Percentiles rank a stretch among this genome's conserved stretches.
These are phyloP conservation scores for Rhynchospora tenuis DNA, from an alignment of 176 grass and related monocot genomes.

Conservation along the genomic window DNA sequence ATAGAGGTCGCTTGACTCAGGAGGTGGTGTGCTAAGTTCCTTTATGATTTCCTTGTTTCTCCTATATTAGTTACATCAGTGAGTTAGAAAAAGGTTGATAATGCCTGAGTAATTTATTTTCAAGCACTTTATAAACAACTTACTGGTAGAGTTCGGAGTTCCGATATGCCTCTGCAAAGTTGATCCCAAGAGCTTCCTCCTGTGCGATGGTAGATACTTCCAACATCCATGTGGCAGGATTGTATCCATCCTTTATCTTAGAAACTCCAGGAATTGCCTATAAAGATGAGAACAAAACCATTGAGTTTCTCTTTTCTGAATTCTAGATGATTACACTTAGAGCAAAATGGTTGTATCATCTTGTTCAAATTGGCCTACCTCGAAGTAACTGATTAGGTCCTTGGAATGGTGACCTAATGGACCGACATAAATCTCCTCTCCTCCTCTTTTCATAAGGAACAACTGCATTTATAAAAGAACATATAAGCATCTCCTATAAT, in stretches of 20 bases:
- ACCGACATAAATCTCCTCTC: constrained; percentile 61
- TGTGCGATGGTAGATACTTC: constrained; percentile 57
- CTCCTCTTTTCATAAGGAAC: constrained; percentile 63
- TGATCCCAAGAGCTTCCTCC: constrained; percentile 38
- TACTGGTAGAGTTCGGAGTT: constrained; percentile 59
- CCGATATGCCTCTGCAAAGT: constrained; percentile 40
- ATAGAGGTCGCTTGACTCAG: constrained; percentile 41
- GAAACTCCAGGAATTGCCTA: constrained; percentile 48
- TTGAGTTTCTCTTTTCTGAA: background rate
- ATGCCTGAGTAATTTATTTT: background rate
- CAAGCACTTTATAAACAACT: background rate
- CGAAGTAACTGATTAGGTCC: constrained; percentile 48
- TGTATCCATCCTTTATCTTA: constrained; percentile 56
- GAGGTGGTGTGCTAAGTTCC: constrained; percentile 32
- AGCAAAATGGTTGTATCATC: background rate
- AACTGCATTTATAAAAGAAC: constrained; percentile 33
- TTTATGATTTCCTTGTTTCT: constrained; percentile 50
- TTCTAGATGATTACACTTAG: background rate
- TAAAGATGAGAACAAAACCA: background rate
- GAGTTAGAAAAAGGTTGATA: constrained; percentile 6
- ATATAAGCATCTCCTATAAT: constrained; percentile 1
- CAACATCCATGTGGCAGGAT: constrained; percentile 70
- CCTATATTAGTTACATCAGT: constrained; percentile 33
- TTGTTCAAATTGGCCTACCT: constrained; percentile 26
- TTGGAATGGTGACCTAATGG: constrained; percentile 47